phyloP scores from a whole-genome alignment of 2,329 filamentous ascomycete genomes.

The Aspergillus jensenii region DNA sequence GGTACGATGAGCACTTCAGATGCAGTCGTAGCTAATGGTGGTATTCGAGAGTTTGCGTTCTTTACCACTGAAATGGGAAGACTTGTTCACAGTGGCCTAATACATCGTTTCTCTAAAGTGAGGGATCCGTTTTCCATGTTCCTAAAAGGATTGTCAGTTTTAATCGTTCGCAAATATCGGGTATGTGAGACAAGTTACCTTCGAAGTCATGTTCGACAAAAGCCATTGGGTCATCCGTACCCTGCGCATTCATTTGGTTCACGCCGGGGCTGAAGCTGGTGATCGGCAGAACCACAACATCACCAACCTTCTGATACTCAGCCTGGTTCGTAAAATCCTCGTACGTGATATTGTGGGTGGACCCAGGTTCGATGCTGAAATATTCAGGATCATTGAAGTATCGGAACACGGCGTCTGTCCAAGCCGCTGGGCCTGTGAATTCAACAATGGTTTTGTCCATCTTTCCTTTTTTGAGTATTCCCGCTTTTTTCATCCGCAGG shows the following conservation, averaged over 20 bases:
- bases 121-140: slow-evolving; percentile 40
- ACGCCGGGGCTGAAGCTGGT: slow-evolving; percentile 97
- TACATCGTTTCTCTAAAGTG: slow-evolving; percentile 20
- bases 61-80: background rate
- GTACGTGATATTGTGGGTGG: slow-evolving; percentile 75
- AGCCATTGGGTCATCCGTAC: slow-evolving; percentile 88
- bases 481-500: slow-evolving; percentile 67
- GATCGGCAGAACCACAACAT: slow-evolving; percentile 90
- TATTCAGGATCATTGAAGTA: slow-evolving; percentile 91
- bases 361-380: slow-evolving; percentile 71
- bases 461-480: slow-evolving; percentile 61
- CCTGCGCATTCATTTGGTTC: slow-evolving; percentile 85
- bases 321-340: slow-evolving; percentile 87
- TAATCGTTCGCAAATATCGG: background rate
- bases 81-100: background rate
- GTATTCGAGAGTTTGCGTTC: background rate
- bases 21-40: background rate
- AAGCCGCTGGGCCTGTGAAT: slow-evolving; percentile 89
- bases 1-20: background rate
- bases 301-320: slow-evolving; percentile 80
- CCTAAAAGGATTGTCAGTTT: slow-evolving; percentile 25
- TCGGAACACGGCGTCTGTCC: slow-evolving; percentile 88
- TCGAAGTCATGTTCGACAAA: slow-evolving; percentile 98
- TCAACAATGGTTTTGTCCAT: slow-evolving; percentile 78
- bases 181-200: slow-evolving; percentile 53